Percentiles rank a stretch among this genome's conserved stretches.
These are phyloP conservation scores for Salvia splendens DNA, from an alignment of 257 asterid species.

Conservation along the genomic window DNA sequence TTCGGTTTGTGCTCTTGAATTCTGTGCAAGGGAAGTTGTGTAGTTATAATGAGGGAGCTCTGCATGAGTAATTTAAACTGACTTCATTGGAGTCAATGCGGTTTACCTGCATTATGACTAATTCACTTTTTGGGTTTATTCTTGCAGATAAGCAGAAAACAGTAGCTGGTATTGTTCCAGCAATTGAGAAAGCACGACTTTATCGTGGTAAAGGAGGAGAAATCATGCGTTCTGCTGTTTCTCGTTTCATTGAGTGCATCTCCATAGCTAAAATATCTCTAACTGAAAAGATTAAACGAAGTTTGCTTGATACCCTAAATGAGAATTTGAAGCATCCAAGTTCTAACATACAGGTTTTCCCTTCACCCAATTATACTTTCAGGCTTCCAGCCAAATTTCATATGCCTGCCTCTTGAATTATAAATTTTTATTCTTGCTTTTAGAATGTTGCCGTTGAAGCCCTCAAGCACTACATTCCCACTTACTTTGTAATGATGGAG, in stretches of 20 bases:
- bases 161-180: constrained; percentile 79
- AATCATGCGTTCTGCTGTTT: constrained; percentile 95
- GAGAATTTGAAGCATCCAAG: constrained; percentile 96
- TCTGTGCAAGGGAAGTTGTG: neutral
- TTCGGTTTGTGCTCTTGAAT: neutral
- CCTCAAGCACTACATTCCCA: constrained; percentile 56
- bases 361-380: constrained; percentile 17
- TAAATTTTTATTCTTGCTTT: constrained; percentile 31
- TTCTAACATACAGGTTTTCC: constrained; percentile 78
- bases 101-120: constrained; percentile 8
- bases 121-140: constrained; percentile 30
- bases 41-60: constrained; percentile 19
- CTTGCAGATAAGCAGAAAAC: constrained; percentile 69
- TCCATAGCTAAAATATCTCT: constrained; percentile 59
- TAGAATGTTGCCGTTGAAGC: constrained; percentile 86
- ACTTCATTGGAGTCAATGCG: constrained; percentile 21
- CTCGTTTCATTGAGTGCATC: constrained; percentile 85
- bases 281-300: constrained; percentile 63
- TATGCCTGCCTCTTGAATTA: constrained; percentile 25
- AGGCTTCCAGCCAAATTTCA: constrained; percentile 23
- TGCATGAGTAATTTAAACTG: constrained; percentile 14
- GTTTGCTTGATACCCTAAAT: constrained; percentile 77
- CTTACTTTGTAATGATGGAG: constrained; percentile 54
- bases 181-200: constrained; percentile 95
- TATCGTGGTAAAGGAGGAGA: constrained; percentile 99